Conservation (phyloP, 2,329 filamentous ascomycete genomes). For the Cercospora sesami region DNA sequence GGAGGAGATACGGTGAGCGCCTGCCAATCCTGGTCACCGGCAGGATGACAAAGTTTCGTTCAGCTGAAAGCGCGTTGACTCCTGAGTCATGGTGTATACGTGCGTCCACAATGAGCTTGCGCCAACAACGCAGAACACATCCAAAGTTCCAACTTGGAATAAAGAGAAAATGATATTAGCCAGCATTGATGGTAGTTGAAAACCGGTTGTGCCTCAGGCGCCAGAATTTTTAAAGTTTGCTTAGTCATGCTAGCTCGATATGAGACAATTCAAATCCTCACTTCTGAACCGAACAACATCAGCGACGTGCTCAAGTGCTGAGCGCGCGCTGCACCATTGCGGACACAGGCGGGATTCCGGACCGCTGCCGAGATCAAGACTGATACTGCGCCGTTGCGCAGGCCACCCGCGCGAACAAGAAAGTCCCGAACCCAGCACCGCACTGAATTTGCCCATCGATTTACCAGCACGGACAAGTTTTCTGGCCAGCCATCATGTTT, state of each 20-base stretch:
- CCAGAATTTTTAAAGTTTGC: neutral
- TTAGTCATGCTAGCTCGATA: neutral
- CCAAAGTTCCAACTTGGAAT: neutral
- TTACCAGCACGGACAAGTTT: neutral
- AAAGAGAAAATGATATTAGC: neutral
- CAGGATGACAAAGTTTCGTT: neutral
- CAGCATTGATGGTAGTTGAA: neutral
- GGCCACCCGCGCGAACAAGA: neutral
- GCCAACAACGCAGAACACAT: neutral
- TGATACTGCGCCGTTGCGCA: neutral
- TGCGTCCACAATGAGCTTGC: neutral
- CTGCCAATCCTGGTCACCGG: constrained; percentile 2
- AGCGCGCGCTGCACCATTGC: neutral
- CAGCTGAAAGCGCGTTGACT: neutral
- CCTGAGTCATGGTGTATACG: neutral
- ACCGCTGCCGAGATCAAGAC: neutral
- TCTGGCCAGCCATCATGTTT: constrained; percentile 18
- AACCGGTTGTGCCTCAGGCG: neutral
- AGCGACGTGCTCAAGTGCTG: constrained; percentile 7
- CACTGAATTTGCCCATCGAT: neutral
- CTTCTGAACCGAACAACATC: neutral
- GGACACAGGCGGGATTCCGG: neutral
- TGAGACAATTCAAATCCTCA: neutral
- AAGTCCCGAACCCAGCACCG: neutral
- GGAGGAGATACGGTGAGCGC: neutral